Evolutionary conservation across 257 asterid genomes (phyloP).

Genomic region (Solanum lignicaule): DNA sequence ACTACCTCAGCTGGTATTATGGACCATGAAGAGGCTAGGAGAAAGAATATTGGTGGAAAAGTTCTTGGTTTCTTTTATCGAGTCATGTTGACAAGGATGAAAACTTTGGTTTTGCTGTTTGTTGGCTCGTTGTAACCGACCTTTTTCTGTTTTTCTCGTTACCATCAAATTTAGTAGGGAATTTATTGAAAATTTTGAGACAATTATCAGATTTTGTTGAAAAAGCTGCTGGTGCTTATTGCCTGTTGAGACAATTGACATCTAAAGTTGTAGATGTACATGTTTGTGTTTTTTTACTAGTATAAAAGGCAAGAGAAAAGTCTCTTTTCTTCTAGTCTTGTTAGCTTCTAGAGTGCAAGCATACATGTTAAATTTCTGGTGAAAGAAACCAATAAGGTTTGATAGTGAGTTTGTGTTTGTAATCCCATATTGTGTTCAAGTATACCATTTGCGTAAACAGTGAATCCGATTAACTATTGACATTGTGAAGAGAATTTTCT

Average conservation of each 20-base stretch:
- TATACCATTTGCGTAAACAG: not conserved
- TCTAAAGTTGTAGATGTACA: not conserved
- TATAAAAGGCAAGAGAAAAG: not conserved
- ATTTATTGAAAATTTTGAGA: not conserved
- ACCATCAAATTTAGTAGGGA: not conserved
- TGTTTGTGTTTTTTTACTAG: not conserved
- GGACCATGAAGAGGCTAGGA: not conserved
- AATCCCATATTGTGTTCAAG: not conserved
- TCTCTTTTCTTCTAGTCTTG: not conserved
- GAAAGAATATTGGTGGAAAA: not conserved
- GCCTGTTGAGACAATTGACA: not conserved
- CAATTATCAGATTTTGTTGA: not conserved
- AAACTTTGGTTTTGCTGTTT: not conserved
- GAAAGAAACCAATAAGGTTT: too few species aligned
- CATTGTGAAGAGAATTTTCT: too few species aligned
- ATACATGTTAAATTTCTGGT: too few species aligned
- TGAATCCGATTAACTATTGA: too few species aligned
- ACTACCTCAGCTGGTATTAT: not conserved
- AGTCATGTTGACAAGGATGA: not conserved
- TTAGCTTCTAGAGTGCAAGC: not conserved
- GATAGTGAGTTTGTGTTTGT: not conserved
- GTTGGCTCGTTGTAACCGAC: not conserved
- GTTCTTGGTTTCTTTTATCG: not conserved
- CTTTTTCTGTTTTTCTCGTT: not conserved
- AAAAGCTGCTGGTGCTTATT: not conserved